Evolutionary conservation across 2,329 filamentous ascomycete genomes (phyloP), one percentile per base, ranked within the genome.

Genomic region (Chrysoporthe puriensis): DNA sequence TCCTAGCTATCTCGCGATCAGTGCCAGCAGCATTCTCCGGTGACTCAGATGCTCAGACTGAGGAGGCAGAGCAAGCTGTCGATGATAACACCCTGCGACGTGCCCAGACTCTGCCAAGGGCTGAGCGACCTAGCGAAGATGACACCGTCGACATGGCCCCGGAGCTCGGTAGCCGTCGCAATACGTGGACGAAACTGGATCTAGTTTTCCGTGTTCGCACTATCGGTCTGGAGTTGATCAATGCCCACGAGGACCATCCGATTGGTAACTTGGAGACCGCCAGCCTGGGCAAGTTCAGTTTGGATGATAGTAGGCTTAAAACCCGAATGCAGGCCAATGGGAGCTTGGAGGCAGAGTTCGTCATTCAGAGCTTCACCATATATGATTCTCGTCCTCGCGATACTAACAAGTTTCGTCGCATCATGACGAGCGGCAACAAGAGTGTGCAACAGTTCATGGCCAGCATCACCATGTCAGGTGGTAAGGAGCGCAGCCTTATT

Each of bases 361-460:
- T 97, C 46, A 94, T 99, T 18, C 91, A 96, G 69, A 96, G 95
- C 0, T 97, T 99, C 77, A 97, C 94, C 0, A 97, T 98, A 71
- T 88, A 92, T 66, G 96, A 99, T 77, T 97, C 91, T 71, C 90
- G 96, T n/a, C 90, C 89, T 4, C 87, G 88, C 64, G 94, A 97
- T 73, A 92, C 91, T 5, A 99, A 97, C 82, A 97, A 97, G 76
- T 99, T 96, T 84, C 89, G 94, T 62, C 96, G 95, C 77, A 97
- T 99, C 80, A 98, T 99, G 96, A 94, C 94, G 1, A 90, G 97
- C 66, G 94, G 94, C 75, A 98, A 97, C 78, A 95, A 94, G 73
- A 91, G 94, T 66, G 94, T 96, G 58, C 94, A 98, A 77, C 96
- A 99, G 74, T 94, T 99, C 75, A 99, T 99, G 96, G 96, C 96